A percentile compares a stretch with the other conserved stretches of the same genome.
Evolutionary conservation across 2,329 filamentous ascomycete species (phyloP).

Genomic region (Neofusicoccum sp.): DNA sequence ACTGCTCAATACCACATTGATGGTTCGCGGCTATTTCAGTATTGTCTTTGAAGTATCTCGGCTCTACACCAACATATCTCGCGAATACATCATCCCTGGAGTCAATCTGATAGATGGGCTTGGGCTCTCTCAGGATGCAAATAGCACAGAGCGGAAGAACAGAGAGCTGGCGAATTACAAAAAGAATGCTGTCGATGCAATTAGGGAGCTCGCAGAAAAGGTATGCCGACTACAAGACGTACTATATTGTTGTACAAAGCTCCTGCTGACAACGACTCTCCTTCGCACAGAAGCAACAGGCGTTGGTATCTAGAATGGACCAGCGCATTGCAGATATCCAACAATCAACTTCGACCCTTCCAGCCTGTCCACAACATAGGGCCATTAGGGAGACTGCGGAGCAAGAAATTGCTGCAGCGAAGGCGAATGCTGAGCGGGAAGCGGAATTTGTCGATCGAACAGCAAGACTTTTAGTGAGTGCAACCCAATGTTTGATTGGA

Average conservation of each 20-base stretch:
- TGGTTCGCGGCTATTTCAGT: conserved; percentile 10
- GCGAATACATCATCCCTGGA: conserved; percentile 12
- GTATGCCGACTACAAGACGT: not conserved
- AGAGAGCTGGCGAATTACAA: not conserved
- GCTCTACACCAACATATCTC: conserved; percentile 4
- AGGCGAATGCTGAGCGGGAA: not conserved
- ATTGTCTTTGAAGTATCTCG: conserved; percentile 3
- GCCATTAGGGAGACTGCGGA: not conserved
- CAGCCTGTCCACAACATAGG: not conserved
- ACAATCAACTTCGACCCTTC: not conserved
- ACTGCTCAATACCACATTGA: conserved; percentile 8
- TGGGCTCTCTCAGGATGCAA: not conserved
- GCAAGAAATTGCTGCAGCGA: not conserved
- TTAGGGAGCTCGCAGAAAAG: not conserved
- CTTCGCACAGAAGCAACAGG: not conserved
- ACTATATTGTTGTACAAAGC: too few relatives aligned
- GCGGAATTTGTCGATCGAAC: not conserved
- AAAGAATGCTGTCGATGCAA: not conserved
- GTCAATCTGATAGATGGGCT: conserved; percentile 4
- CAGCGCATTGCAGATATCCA: not conserved
- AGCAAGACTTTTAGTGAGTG: not conserved
- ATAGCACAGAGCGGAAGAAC: not conserved
- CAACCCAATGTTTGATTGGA: too few relatives aligned
- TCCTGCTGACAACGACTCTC: not conserved
- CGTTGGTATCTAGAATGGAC: not conserved